A percentile compares a stretch with the other conserved stretches of the same genome.
phyloP scores from a whole-genome alignment of 2,329 filamentous ascomycete genomes.

The Alternaria solani region DNA sequence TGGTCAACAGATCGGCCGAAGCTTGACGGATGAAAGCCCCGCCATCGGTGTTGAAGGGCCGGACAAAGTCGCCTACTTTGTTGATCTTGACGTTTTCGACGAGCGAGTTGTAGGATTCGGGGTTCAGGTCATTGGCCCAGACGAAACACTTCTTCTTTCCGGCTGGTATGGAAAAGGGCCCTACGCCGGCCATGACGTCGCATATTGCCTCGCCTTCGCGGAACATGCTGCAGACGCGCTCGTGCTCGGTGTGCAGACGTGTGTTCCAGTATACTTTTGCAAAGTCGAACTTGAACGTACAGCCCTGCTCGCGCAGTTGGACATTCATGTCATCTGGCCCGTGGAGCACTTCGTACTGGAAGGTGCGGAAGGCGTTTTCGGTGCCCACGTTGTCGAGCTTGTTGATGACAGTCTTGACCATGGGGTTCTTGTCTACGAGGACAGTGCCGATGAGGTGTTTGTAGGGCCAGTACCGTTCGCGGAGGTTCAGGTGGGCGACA shows the following conservation, averaged over 20 bases:
- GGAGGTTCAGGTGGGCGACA: conserved; percentile 92
- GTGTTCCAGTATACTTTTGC: conserved; percentile 98
- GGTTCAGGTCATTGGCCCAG: conserved; percentile 97
- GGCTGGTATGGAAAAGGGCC: conserved; percentile 91
- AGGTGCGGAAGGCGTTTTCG: conserved; percentile 87
- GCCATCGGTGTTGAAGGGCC: conserved; percentile 82
- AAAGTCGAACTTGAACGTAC: conserved; percentile 92
- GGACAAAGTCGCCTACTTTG: conserved; percentile 78
- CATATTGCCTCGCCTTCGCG: conserved; percentile 85
- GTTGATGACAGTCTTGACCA: conserved; percentile 90
- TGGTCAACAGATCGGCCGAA: conserved; percentile 63
- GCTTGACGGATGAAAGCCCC: conserved; percentile 78
- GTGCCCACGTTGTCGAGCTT: conserved; percentile 89
- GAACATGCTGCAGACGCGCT: conserved; percentile 78
- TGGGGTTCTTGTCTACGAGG: conserved; percentile 86
- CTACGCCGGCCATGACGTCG: conserved; percentile 97
- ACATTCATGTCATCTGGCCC: conserved; percentile 86
- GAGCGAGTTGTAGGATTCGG: conserved; percentile 80
- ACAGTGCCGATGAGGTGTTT: conserved; percentile 86
- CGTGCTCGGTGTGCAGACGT: conserved; percentile 87
- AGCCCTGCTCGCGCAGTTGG: conserved; percentile 80
- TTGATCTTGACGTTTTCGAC: conserved; percentile 75
- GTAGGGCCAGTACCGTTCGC: conserved; percentile 82
- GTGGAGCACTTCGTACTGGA: conserved; percentile 87
- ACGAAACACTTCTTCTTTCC: conserved; percentile 91